A percentile compares a stretch with the other conserved stretches of the same genome.
Evolutionary conservation across 257 asterid species (phyloP).

Genomic region (Ophiorrhiza pumila): DNA sequence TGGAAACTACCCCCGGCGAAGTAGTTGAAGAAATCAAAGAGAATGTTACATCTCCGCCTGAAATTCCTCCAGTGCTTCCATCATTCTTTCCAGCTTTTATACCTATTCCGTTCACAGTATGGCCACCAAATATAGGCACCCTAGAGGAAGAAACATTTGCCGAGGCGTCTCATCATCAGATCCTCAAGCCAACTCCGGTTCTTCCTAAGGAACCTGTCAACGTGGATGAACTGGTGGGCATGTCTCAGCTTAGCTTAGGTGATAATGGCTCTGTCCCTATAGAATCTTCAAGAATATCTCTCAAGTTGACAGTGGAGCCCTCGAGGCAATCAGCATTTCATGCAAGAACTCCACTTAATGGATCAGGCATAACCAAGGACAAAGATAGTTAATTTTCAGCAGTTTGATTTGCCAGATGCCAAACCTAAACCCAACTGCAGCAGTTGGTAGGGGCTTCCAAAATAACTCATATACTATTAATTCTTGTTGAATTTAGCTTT

Average conservation of each 20-base stretch:
- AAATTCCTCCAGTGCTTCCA: conserved; percentile 26
- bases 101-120: conserved; percentile 49
- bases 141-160: conserved; percentile 21
- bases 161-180: conserved; percentile 36
- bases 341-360: conserved; percentile 31
- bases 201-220: conserved; percentile 41
- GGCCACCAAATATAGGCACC: conserved; percentile 52
- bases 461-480: conserved; percentile 17
- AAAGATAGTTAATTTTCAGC: conserved; percentile 30
- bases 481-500: conserved; percentile 15
- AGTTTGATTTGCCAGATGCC: conserved; percentile 17
- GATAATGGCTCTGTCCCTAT: conserved; percentile 22
- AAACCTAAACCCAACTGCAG: neutral
- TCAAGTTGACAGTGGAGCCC: conserved; percentile 37
- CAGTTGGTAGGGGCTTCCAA: neutral
- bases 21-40: conserved; percentile 30
- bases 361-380: conserved; percentile 24
- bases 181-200: conserved; percentile 35
- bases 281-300: conserved; percentile 45
- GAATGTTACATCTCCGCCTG: conserved; percentile 11
- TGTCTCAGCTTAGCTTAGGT: conserved; percentile 59
- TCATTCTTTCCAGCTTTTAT: conserved; percentile 37
- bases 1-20: conserved; percentile 32
- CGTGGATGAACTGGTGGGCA: conserved; percentile 47
- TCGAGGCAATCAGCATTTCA: conserved; percentile 37